Evolutionary conservation across 108 stramenopile genomes (phyloP).

Genomic region (Skeletonema tropicum): DNA sequence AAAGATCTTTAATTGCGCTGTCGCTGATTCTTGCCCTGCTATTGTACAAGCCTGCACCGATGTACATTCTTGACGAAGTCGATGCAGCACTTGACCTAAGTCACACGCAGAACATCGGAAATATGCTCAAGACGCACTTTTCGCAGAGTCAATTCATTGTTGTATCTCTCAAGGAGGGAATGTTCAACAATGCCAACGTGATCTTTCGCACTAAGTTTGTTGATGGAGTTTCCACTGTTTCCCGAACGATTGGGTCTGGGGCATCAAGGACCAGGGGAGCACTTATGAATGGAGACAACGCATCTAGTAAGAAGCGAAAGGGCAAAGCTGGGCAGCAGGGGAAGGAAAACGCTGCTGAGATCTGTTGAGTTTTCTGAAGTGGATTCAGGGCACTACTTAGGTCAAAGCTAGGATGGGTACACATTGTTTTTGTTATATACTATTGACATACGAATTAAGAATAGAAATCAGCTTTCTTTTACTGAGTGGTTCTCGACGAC

Average conservation of each 20-base stretch:
- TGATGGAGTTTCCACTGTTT: slow-evolving; percentile 97
- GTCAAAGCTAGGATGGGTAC: not conserved
- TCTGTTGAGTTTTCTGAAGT: slow-evolving; percentile 12
- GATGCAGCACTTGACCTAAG: slow-evolving; percentile 98
- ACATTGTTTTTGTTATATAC: slow-evolving; percentile 7
- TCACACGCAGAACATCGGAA: slow-evolving; percentile 99
- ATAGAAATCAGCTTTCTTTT: not conserved
- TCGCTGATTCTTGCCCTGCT: slow-evolving; percentile 96
- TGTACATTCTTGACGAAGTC: slow-evolving; percentile 99
- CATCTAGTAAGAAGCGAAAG: slow-evolving; percentile 3
- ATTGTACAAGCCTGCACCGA: slow-evolving; percentile 98
- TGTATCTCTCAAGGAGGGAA: slow-evolving; percentile 97
- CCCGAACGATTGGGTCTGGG: slow-evolving; percentile 87
- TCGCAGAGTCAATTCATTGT: slow-evolving; percentile 99
- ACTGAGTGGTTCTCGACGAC: too few species aligned
- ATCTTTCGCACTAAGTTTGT: slow-evolving; percentile 99
- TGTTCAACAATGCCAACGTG: slow-evolving; percentile 99
- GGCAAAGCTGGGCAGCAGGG: slow-evolving; percentile 21
- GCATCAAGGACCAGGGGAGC: slow-evolving; percentile 52
- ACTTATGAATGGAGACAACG: slow-evolving; percentile 46
- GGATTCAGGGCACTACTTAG: slow-evolving; percentile 8
- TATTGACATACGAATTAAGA: slow-evolving; percentile 4
- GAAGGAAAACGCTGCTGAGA: slow-evolving; percentile 38
- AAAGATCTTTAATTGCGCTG: slow-evolving; percentile 96
- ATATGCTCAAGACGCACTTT: slow-evolving; percentile 99